phyloP scores from a whole-genome alignment of 768 basidiomycete genomes.

The Boletellus emodensis region DNA sequence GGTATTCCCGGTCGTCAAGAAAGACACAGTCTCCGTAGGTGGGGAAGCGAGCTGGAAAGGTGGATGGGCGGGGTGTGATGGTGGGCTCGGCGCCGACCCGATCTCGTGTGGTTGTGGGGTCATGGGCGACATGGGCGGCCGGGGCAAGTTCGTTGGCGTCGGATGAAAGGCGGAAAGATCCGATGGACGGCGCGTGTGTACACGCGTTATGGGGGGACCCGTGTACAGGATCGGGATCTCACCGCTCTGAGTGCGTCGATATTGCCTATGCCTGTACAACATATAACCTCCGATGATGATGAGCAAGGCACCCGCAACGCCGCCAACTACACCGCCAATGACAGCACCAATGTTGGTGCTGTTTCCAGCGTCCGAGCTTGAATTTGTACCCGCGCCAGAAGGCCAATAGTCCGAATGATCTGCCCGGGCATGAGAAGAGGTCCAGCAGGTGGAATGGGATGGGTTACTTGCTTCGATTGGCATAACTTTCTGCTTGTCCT shows the following conservation, averaged over 20 bases:
- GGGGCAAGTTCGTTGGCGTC: neutral
- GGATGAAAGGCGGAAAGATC: conserved; percentile 3
- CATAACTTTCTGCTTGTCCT: conserved; percentile 26
- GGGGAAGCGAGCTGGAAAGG: conserved; percentile 5
- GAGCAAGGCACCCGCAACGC: conserved; percentile 14
- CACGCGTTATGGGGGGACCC: neutral
- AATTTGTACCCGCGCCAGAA: neutral
- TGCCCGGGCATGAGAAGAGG: neutral
- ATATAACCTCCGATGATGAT: conserved; percentile 14
- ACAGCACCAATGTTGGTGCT: conserved; percentile 15
- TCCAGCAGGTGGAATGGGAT: neutral
- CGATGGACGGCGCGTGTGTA: conserved; percentile 11
- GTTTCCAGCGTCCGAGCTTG: conserved; percentile 4
- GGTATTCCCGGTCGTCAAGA: conserved; percentile 3
- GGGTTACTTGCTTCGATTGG: conserved; percentile 3
- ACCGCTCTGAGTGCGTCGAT: neutral
- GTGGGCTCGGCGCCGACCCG: neutral
- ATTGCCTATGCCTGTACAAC: conserved; percentile 11
- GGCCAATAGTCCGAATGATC: conserved; percentile 16
- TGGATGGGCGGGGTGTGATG: neutral
- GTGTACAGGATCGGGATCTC: neutral
- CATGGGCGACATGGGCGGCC: conserved; percentile 3
- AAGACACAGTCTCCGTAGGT: conserved; percentile 11
- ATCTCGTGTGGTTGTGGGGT: neutral
- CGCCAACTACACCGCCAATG: conserved; percentile 21